Base-by-base conservation (phyloP, 2,329 filamentous ascomycete species). In the Neoarthrinium moseri region DNA sequence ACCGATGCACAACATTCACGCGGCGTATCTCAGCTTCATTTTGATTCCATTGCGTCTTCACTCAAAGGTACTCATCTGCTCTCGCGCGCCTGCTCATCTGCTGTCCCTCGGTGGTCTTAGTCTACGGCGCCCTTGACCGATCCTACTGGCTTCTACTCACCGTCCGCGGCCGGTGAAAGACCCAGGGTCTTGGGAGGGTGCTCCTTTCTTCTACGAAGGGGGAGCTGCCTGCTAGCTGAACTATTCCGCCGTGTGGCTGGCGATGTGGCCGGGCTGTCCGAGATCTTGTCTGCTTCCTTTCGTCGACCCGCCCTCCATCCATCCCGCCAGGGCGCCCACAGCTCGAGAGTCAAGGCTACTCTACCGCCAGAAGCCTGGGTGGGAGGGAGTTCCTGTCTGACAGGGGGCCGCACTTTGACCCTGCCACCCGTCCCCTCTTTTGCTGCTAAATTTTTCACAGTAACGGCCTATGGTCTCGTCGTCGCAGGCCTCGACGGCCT, bases 161-260 rank as follows among this genome's bases (percentile, higher is more conserved):
- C 38, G 45, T 37, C 45, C 23, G 7, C 45, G 38, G 45, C 13
- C 45, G 23, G 36, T 42, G 45, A 46, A 46, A 46, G 45, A 32
- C 45, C 45, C 45, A 20, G 37, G 37, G 15, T 40, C 37, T 40
- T 40, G 37, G 37, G 37, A 40, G 30, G 37, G 37, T 23, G 37
- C 37, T 29, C 24, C n/a, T n/a, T n/a, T 27, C 37, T 40, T 29
- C 37, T 29, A 27, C 21, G n/a, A 17, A 40, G 37, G 21, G 23
- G 23, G 37, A 29, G 37, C 15, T 40, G 22, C 37, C 37, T 40
- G 37, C 22, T 29, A 18, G 37, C 15, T 26, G 22, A 26, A 26
- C 37, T 26, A 40, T 18, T 40, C 37, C 24, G 23, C 23, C 37
- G 18, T 26, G 37, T 40, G 23, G 37, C 37, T 18, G 10, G 37